Evolutionary conservation across 2,329 filamentous ascomycete species (phyloP).

Genomic region (Didymella arachidicola): DNA sequence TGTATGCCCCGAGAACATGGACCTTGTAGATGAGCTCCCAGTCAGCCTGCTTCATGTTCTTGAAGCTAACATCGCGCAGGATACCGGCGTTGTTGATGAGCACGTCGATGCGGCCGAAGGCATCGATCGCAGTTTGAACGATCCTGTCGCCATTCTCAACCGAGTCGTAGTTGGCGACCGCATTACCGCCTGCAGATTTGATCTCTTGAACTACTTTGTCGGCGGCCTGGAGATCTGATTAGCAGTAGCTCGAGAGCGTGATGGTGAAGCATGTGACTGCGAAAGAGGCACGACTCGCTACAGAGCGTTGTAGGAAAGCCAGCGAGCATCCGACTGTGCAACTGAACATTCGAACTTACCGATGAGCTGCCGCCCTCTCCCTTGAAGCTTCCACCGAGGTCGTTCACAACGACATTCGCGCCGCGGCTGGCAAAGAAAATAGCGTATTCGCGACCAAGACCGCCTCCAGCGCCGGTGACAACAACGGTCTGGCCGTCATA

Average conservation of each 20-base stretch:
- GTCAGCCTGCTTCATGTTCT: slow-evolving; percentile 97
- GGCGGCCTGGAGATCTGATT: slow-evolving; percentile 66
- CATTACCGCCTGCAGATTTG: slow-evolving; percentile 88
- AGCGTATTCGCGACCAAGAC: slow-evolving; percentile 82
- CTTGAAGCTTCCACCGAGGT: slow-evolving; percentile 91
- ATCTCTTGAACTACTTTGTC: slow-evolving; percentile 86
- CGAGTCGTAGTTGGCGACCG: slow-evolving; percentile 95
- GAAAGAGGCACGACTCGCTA: background rate
- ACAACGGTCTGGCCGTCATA: slow-evolving; percentile 91
- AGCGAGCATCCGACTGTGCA: background rate
- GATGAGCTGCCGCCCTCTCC: slow-evolving; percentile 88
- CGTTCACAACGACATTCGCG: slow-evolving; percentile 95
- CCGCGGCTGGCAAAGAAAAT: slow-evolving; percentile 91
- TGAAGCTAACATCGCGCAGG: slow-evolving; percentile 93
- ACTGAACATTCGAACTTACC: slow-evolving; percentile 61
- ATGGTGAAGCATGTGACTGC: slow-evolving; percentile 8
- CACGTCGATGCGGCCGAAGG: slow-evolving; percentile 87
- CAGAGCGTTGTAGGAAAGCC: background rate
- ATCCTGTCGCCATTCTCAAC: slow-evolving; percentile 94
- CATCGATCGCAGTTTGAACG: slow-evolving; percentile 84
- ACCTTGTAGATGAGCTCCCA: slow-evolving; percentile 96
- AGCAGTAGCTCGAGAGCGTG: slow-evolving; percentile 13
- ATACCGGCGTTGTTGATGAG: slow-evolving; percentile 99
- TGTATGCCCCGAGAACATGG: slow-evolving; percentile 93
- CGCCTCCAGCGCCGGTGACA: slow-evolving; percentile 84